Base-by-base conservation (phyloP, 345 rosid species). In the Bruguiera parviflora region DNA sequence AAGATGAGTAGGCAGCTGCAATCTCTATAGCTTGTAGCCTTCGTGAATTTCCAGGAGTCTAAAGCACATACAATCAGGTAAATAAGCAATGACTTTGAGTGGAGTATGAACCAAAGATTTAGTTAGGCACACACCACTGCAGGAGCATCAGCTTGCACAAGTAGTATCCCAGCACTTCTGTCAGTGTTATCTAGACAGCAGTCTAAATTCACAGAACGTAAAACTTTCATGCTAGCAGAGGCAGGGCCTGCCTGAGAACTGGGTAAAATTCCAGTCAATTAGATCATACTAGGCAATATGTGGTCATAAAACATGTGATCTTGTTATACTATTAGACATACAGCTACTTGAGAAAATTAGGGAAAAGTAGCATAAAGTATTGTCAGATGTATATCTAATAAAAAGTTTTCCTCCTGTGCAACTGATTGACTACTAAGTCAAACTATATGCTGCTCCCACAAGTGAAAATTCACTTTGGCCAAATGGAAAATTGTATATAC, bases 211-310 rank as follows among this genome's bases (percentile, higher is more conserved):
- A 84, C 73, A 25, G 93, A 77, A 24, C 84, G 86, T 70, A 92
- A 66, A 73, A 88, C 86, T 74, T 88, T 86, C 83, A 76, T 71
- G 76, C 96, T 87, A 21, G 97, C 93, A 75, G 89, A 90, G 69
- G 99, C 97, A 75, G 93, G 97, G 68, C 97, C 99, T 66, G 85
- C 92, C 76, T 88, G 89, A 60, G 97, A 87, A 76, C 99, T 95
- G 77, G 63, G 47, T 56, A 71, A 7, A 68, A 73, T 53, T 61
- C 53, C 9, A 33, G 58, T 29, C 75, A 49, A 18, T 59, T 82
- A 57, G 57, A 61, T 46, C 21, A 66, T 59, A 49, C 57, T 58
- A 56, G 58, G 55, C 49, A 43, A 43, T 43, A 15, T 43, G 19
- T 21, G 35, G 28, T 64, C 51, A 66, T 47, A 21, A 51, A 49